Base-by-base conservation (phyloP, 306 rosid species). In the Cyamopsis tetragonoloba region DNA sequence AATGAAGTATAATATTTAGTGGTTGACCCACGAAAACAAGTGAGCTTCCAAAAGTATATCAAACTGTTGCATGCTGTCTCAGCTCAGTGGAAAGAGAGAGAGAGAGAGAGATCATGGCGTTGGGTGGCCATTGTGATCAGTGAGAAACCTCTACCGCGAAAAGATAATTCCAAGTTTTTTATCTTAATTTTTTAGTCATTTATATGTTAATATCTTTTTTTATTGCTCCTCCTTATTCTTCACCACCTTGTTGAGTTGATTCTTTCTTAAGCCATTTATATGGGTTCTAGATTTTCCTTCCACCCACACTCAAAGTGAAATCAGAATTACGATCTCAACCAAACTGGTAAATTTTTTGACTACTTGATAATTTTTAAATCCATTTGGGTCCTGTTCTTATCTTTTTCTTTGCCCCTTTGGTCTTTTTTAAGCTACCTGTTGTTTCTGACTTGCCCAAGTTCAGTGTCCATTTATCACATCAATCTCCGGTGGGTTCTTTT, bases 321-420 rank as follows among this genome's bases (percentile, higher is more conserved):
- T 62, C 49, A 66, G 76, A 74, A 69, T 27, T 65, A 81, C 74
- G 46, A 59, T 70, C 67, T 73, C 62, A 61, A 18, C 63, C 15
- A 37, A 75, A 24, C 80, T 70, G 93, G 82, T 84, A 85, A 77
- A 74, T 70, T 66, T 54, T 65, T 74, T 57, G 68, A 73, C 62
- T 63, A 58, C 38, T 65, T 23, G 75, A n/a, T n/a, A n/a, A n/a
- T n/a, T n/a, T n/a, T 30, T 39, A 65, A 58, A 59, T 80, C 56
- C 68, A 70, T 37, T 66, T 63, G 34, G 68, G 65, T 79, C 55
- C 62, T 67, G 9, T 47, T 46, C 14, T 57, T 8, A n/a, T 47
- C 31, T 69, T 23, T 66, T 49, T n/a, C 38, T 35, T 53, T 35
- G 59, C 71, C 64, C 27, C 57, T 43, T 51, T 26, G 15, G 15